phyloP scores from a whole-genome alignment of 352 stramenopile genomes.

The Pythium brachiatum region DNA sequence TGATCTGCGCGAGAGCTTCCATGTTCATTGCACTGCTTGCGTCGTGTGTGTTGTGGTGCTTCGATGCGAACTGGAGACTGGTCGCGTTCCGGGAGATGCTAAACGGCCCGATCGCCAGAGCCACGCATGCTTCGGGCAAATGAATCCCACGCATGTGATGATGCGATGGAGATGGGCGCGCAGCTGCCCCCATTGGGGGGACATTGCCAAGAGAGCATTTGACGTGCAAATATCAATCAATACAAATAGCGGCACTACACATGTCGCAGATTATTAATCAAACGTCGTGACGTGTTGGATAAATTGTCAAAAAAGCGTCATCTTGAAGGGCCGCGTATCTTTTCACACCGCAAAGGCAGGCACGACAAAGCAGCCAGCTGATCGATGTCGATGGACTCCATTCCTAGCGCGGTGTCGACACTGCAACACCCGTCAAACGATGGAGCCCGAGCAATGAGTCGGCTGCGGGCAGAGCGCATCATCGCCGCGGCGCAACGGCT shows the following conservation, averaged over 20 bases:
- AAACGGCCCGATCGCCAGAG: not conserved
- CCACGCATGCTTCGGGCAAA: not conserved
- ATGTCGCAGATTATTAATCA: not conserved
- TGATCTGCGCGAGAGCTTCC: slow-evolving; percentile 62
- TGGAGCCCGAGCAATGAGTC: slow-evolving; percentile 27
- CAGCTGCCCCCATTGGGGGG: slow-evolving; percentile 8
- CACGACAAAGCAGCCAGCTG: not conserved
- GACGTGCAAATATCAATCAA: slow-evolving; percentile 5
- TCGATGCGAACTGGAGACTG: slow-evolving; percentile 4
- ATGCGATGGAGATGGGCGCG: slow-evolving; percentile 2
- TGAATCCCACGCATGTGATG: not conserved
- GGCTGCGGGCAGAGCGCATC: slow-evolving; percentile 44
- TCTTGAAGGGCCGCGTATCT: slow-evolving; percentile 26
- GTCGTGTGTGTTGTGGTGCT: not conserved
- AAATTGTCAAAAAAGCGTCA: slow-evolving; percentile 8
- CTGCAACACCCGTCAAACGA: not conserved
- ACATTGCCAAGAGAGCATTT: slow-evolving; percentile 14
- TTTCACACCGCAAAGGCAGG: slow-evolving; percentile 10
- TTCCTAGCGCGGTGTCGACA: not conserved
- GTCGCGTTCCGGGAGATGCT: not conserved
- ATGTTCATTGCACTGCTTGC: slow-evolving; percentile 18
- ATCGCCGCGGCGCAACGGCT: slow-evolving; percentile 39
- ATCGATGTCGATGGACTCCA: not conserved
- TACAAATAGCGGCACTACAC: not conserved
- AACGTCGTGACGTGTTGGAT: slow-evolving; percentile 15